Evolutionary conservation across 495 filamentous ascomycete species (phyloP), one percentile per base, ranked within the genome.

Genomic region (Talaromyces adpressus): DNA sequence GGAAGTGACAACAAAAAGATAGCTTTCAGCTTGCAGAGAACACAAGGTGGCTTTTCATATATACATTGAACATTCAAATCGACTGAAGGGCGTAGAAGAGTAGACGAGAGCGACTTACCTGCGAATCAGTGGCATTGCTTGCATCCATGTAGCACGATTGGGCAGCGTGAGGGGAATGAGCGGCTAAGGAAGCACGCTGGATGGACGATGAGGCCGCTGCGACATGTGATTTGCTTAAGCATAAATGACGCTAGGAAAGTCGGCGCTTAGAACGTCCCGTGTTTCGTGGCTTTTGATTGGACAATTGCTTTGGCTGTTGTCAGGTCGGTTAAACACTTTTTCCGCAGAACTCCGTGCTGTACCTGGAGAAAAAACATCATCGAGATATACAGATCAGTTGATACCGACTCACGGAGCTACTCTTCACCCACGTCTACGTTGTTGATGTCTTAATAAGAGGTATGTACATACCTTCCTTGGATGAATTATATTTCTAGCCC

Each of bases 51-150:
- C 22, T 27, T 29, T 56, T 16, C 52, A 8, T 22, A 51, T 14
- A 61, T 29, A 65, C 32, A 65, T 29, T 49, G 22, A 27, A 65
- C 32, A 65, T 29, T 49, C 27, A 27, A 54, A 62, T 23, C 20
- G 54, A 61, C 53, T 47, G 52, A 30, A 29, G 57, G 56, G 25
- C 53, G 54, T 47, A 9, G 57, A 57, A 57, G 51, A 56, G 11
- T 22, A 11, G 20, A 22, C 22, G 47, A 58, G 36, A 47, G 20
- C 4, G n/a, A 59, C 64, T 64, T 36, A 59, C 66, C 63, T 63
- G 65, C 60, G 65, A 39, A 32, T 61, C 61, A 68, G 66, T 68
- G 69, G 62, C 59, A 65, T 49, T 49, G n/a, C 45, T 7, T 41
- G 65, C 23, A 25, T 54, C 12, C 11, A n/a, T n/a, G 56, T 36